A percentile compares a stretch with the other conserved stretches of the same genome.
Evolutionary conservation across 257 asterid genomes (phyloP).

Genomic region (Dorcoceras hygrometricum): DNA sequence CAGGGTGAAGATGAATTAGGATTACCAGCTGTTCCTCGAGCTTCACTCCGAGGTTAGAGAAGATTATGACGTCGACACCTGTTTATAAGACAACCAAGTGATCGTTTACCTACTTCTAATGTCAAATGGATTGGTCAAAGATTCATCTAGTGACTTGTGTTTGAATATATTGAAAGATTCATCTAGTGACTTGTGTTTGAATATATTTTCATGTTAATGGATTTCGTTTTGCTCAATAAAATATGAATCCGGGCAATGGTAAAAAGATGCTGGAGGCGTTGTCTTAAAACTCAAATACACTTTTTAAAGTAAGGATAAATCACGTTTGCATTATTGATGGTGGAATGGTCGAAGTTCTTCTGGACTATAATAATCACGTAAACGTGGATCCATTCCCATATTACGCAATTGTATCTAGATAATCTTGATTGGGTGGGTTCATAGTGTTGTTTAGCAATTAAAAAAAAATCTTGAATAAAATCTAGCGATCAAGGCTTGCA

Average conservation of each 20-base stretch:
- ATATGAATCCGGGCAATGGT: neutral
- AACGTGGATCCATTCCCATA: too few species aligned
- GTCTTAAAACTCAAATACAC: neutral
- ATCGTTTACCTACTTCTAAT: neutral
- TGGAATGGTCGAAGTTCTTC: too few species aligned
- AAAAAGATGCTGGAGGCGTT: too few species aligned
- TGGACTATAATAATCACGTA: too few species aligned
- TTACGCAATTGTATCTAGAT: too few species aligned
- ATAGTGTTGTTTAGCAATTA: too few species aligned
- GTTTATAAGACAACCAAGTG: neutral
- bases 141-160: neutral
- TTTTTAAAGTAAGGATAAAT: too few species aligned
- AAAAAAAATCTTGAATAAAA: too few species aligned
- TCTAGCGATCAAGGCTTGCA: too few species aligned
- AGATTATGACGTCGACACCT: neutral
- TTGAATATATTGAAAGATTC: neutral
- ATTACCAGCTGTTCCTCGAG: conserved; percentile 92
- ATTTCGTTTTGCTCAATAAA: neutral
- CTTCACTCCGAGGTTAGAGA: conserved; percentile 76
- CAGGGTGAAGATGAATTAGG: conserved; percentile 96
- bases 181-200: neutral
- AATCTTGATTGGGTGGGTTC: too few species aligned
- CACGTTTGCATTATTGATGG: neutral
- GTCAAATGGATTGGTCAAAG: neutral
- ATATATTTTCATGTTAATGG: neutral